Conservation (phyloP, 2,329 filamentous ascomycete species). For the Passalora sequoiae region DNA sequence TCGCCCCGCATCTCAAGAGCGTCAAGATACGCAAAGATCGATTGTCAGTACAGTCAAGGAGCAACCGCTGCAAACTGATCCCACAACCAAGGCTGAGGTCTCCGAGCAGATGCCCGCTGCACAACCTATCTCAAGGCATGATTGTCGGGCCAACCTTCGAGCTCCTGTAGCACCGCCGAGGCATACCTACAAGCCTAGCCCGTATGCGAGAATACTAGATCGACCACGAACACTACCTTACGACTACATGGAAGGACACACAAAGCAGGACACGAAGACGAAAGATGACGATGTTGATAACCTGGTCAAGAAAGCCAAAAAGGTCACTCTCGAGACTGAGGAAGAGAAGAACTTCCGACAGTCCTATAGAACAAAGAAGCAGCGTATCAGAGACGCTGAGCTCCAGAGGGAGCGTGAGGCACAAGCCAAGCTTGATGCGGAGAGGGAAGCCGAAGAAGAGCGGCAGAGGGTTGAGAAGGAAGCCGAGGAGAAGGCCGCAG, state of each 20-base stretch:
- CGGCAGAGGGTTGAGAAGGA: constrained; percentile 1
- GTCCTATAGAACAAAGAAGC: constrained; percentile 12
- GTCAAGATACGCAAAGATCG: not conserved
- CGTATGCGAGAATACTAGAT: not conserved
- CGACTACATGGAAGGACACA: too few species aligned
- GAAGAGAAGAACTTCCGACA: constrained; percentile 12
- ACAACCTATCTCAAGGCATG: not conserved
- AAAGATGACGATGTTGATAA: constrained; percentile 10
- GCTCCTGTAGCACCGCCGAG: not conserved
- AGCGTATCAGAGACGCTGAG: constrained; percentile 1
- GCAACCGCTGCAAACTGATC: not conserved
- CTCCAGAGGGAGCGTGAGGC: constrained; percentile 4
- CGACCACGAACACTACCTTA: too few species aligned
- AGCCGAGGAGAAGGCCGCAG: constrained; percentile 5
- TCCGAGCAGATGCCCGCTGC: not conserved
- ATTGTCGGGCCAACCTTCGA: not conserved
- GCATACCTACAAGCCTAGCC: not conserved
- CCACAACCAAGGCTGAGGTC: not conserved
- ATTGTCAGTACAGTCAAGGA: not conserved
- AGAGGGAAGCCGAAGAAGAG: constrained; percentile 8
- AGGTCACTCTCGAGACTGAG: constrained; percentile 11
- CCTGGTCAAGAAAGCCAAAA: constrained; percentile 11
- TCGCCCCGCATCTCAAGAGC: constrained; percentile 9
- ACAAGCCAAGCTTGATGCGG: constrained; percentile 6
- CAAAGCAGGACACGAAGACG: not conserved